A percentile compares a stretch with the other conserved stretches of the same genome.
phyloP scores from a whole-genome alignment of 306 rosid genomes.

The Pueraria montana region DNA sequence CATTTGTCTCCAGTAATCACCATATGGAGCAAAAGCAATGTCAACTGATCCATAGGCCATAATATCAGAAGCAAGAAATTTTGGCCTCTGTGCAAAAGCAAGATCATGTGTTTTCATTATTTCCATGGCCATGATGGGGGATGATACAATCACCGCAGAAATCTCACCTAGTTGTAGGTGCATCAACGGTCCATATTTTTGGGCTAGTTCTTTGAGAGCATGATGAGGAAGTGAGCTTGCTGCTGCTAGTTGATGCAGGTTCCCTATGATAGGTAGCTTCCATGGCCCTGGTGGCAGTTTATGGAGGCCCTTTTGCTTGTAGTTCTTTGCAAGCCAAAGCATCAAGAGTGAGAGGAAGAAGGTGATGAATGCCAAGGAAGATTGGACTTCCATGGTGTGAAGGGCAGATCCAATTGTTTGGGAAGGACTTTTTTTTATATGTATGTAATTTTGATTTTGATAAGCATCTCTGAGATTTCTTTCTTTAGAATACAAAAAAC shows the following conservation, averaged over 20 bases:
- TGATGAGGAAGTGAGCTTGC: slow-evolving; percentile 37
- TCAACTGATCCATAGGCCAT: neutral
- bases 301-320: slow-evolving; percentile 10
- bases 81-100: slow-evolving; percentile 44
- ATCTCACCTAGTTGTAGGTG: slow-evolving; percentile 43
- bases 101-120: slow-evolving; percentile 46
- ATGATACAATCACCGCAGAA: slow-evolving; percentile 42
- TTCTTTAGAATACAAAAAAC: no score
- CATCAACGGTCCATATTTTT: slow-evolving; percentile 43
- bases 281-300: slow-evolving; percentile 42
- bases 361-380: neutral
- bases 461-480: neutral
- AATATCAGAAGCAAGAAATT: slow-evolving; percentile 19
- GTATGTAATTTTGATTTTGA: neutral
- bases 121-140: slow-evolving; percentile 31
- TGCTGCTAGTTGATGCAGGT: slow-evolving; percentile 43
- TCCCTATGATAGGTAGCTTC: slow-evolving; percentile 49
- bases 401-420: neutral
- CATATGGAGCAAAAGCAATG: slow-evolving; percentile 48
- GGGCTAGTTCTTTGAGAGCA: slow-evolving; percentile 15
- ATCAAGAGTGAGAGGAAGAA: slow-evolving; percentile 12
- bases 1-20: slow-evolving; percentile 50
- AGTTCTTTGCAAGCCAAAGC: slow-evolving; percentile 28
- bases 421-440: neutral
- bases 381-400: slow-evolving; percentile 22